These are phyloP conservation scores for Diaporthe longicolla DNA, from an alignment of 2,329 filamentous ascomycete species.

Conservation along the genomic window DNA sequence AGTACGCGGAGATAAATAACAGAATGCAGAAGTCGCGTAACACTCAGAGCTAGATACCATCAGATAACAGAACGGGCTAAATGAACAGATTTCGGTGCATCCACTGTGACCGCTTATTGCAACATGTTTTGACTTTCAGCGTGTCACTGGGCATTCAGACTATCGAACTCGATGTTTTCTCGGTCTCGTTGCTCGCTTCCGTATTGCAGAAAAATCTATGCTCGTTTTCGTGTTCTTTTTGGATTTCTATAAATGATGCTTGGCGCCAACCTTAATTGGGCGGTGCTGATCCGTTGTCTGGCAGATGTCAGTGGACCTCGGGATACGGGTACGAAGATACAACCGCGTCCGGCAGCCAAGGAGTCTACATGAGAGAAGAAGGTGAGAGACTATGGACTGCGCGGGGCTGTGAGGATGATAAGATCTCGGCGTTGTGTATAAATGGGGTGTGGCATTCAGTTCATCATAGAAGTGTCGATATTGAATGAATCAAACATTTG, in stretches of 20 bases:
- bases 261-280: background rate
- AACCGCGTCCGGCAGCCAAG: no score
- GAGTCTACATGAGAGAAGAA: no score
- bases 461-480: no score
- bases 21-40: background rate
- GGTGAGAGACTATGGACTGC: no score
- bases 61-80: background rate
- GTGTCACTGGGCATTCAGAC: background rate
- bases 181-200: background rate
- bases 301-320: no score
- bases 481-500: no score
- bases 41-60: background rate
- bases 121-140: no score
- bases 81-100: no score
- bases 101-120: background rate
- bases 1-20: background rate
- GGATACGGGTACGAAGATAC: background rate
- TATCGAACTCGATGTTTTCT: background rate
- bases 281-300: background rate
- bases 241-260: background rate
- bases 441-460: background rate
- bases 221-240: background rate
- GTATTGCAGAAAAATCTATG: background rate
- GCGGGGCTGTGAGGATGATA: no score
- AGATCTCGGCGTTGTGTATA: background rate